A percentile compares a stretch with the other conserved stretches of the same genome.
These are phyloP conservation scores for Leccinum pallidistipes DNA, from an alignment of 1,284 basidiomycete genomes.

Conservation along the genomic window DNA sequence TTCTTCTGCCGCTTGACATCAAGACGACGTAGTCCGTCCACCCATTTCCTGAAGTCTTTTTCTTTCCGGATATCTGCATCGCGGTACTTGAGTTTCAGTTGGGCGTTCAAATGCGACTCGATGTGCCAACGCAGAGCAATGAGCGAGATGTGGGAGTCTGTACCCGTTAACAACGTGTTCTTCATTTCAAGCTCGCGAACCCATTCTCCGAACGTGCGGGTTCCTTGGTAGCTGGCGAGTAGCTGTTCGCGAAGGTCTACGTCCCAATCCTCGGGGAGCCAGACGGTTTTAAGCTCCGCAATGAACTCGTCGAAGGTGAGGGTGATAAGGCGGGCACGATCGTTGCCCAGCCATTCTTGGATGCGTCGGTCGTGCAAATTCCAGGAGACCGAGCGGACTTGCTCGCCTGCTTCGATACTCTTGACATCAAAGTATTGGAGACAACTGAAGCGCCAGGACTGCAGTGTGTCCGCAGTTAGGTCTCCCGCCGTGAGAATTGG, in stretches of 20 bases:
- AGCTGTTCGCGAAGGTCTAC: not conserved
- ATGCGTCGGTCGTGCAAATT: not conserved
- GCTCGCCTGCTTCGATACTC: not conserved
- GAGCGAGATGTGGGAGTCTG: not conserved
- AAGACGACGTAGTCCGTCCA: not conserved
- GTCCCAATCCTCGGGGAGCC: slow-evolving; percentile 7
- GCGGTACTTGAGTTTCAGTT: not conserved
- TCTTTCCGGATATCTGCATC: not conserved
- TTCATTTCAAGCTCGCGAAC: not conserved
- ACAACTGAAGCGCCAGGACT: not conserved
- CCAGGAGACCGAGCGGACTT: not conserved
- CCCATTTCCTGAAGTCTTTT: not conserved
- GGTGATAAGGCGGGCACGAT: not conserved
- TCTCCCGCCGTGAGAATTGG: not conserved
- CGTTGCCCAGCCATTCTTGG: slow-evolving; percentile 7
- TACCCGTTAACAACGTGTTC: slow-evolving; percentile 1
- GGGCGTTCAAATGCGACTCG: not conserved
- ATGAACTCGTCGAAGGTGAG: slow-evolving; percentile 7
- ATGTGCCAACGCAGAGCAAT: not conserved
- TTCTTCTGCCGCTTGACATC: not conserved
- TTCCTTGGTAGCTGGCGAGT: not conserved
- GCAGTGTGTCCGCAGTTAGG: not conserved
- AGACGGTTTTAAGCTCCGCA: not conserved
- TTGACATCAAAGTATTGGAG: not conserved
- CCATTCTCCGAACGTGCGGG: not conserved